Base-by-base conservation (phyloP, 2,329 filamentous ascomycete species). In the Xylaria sp. region DNA sequence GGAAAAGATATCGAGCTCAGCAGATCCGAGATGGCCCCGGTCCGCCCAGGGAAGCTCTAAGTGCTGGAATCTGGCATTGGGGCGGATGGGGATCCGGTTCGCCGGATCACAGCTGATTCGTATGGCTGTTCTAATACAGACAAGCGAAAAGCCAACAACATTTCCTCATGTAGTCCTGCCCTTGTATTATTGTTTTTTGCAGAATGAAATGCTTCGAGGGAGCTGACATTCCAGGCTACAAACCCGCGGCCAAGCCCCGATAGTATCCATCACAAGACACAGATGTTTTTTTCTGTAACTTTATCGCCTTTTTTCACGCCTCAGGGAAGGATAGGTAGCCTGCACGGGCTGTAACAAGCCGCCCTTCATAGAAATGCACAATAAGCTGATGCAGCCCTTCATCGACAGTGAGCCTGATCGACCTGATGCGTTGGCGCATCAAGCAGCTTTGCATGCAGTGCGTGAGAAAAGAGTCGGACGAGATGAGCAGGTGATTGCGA, bases 401-500 rank as follows among this genome's bases (percentile, higher is more conserved):
- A 10, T 33, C 36, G 48, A 51, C 51, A 49, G 33, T 28, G 62
- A 57, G 7, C 15, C 11, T 69, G 46, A 42, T 59, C 15, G 26
- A 63, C 49, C n/a, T 66, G 67, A 66, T 66, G 66, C 38, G 66
- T 46, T 66, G 63, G 63, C 67, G 58, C 48, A 49, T 60, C 26
- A 36, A 61, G 44, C 44, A 66, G 46, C 15, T 31, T 59, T 49
- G 54, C 49, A 69, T 69, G 67, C 67, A 66, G 44, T 69, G 67
- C 67, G 67, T 69, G 67, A 69, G 63, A 59, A 65, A 65, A 59
- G 15, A 20, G 46, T 48, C 49, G 38, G 54, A 66, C 53, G 53
- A 36, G 36, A 54, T 63, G 67, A 69, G 67, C 63, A 69, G 67
- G 63, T 66, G 63, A 63, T 63, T 63, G 67, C 63, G 63, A 66